These are phyloP conservation scores for Suillus placidus DNA, from an alignment of 768 basidiomycete genomes.

Conservation along the genomic window DNA sequence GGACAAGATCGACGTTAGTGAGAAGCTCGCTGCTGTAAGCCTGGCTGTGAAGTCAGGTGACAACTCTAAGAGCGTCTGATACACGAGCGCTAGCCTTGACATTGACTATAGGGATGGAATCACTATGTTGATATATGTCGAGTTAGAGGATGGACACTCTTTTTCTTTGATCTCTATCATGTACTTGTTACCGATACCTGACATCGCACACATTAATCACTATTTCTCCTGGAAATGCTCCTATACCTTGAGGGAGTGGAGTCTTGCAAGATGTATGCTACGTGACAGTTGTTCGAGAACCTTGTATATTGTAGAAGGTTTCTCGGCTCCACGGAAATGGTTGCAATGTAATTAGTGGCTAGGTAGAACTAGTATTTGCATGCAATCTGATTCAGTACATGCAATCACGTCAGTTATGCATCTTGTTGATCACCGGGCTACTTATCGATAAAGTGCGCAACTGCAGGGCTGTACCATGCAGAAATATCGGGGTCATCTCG, in stretches of 20 bases:
- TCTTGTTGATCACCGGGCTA: not conserved
- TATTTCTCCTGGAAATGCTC: not conserved
- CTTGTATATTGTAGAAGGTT: not conserved
- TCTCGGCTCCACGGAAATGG: not conserved
- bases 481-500: not conserved
- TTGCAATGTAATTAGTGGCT: not conserved
- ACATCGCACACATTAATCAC: constrained; percentile 2
- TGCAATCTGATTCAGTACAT: not conserved
- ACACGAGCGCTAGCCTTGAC: not conserved
- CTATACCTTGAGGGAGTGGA: not conserved
- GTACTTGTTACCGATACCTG: constrained; percentile 9
- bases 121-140: not conserved
- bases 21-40: constrained; percentile 30
- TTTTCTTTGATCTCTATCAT: constrained; percentile 2
- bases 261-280: not conserved
- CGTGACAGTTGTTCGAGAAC: not conserved
- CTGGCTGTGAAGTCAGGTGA: constrained; percentile 35
- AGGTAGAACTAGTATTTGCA: not conserved
- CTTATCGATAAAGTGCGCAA: too few species aligned
- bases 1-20: constrained; percentile 30
- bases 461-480: not conserved
- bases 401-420: not conserved
- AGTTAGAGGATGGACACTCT: not conserved
- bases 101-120: not conserved
- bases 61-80: constrained; percentile 20